These are phyloP conservation scores for Penicillium hesseltinei DNA, from an alignment of 2,329 filamentous ascomycete species.

Conservation along the genomic window DNA sequence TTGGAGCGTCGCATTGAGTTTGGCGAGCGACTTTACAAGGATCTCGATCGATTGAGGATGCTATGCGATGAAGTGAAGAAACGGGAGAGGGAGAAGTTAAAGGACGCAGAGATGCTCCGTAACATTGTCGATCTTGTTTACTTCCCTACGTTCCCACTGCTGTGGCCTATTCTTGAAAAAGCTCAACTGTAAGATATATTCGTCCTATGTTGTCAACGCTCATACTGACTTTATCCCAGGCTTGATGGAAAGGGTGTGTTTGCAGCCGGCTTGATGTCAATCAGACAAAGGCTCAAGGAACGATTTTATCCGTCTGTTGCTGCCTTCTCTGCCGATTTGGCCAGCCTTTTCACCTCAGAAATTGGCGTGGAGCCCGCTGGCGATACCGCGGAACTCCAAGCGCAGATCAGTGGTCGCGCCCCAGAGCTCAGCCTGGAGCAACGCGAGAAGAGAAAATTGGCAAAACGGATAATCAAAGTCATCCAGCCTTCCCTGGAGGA, in stretches of 20 bases:
- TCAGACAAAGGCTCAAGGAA: constrained; percentile 55
- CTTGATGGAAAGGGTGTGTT: constrained; percentile 57
- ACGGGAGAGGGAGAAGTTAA: constrained; percentile 74
- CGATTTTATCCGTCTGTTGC: constrained; percentile 60
- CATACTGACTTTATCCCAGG: constrained; percentile 27
- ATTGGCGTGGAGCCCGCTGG: constrained; percentile 50
- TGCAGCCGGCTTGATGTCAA: constrained; percentile 51
- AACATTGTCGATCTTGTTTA: constrained; percentile 85
- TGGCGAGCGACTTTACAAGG: constrained; percentile 61
- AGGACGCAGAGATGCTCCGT: constrained; percentile 71
- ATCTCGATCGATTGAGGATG: constrained; percentile 72
- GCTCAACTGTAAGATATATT: constrained; percentile 68
- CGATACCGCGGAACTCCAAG: constrained; percentile 48
- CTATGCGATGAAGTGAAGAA: constrained; percentile 70
- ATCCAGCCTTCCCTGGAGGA: constrained; percentile 75
- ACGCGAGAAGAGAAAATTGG: constrained; percentile 78
- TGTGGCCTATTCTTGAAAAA: constrained; percentile 76
- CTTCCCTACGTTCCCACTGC: constrained; percentile 77
- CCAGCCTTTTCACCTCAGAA: constrained; percentile 55
- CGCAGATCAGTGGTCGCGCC: constrained; percentile 50
- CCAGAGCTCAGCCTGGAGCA: constrained; percentile 59
- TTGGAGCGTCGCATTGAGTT: constrained; percentile 85
- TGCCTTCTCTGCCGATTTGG: constrained; percentile 60
- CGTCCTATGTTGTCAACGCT: not conserved
- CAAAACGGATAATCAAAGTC: constrained; percentile 82